Percentiles rank a stretch among this genome's conserved stretches.
Evolutionary conservation across 441 rosid species (phyloP).

Genomic region (Gossypium schwendimanii): DNA sequence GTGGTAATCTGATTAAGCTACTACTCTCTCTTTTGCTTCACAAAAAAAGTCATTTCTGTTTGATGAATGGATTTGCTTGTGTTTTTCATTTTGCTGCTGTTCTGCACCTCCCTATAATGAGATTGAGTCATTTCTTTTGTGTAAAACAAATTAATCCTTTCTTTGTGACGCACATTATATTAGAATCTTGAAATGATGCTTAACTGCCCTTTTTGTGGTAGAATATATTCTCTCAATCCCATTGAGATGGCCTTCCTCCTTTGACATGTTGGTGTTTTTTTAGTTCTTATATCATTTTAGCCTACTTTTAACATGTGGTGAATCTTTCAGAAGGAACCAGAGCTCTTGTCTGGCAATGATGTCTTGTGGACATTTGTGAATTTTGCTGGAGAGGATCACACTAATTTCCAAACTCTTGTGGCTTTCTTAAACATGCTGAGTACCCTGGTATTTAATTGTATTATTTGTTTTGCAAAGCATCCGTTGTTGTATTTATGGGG

Average conservation of each 20-base stretch:
- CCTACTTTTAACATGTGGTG: slow-evolving; percentile 13
- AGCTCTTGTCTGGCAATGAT: slow-evolving; percentile 85
- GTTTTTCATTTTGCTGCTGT: not conserved
- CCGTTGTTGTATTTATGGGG: slow-evolving; percentile 1
- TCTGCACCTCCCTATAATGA: not conserved
- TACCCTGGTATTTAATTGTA: slow-evolving; percentile 66
- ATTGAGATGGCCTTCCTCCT: not conserved
- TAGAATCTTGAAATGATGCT: not conserved
- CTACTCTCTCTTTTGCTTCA: not conserved
- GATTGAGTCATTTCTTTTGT: not conserved
- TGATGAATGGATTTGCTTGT: not conserved
- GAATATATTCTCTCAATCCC: not conserved
- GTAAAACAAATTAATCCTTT: not conserved
- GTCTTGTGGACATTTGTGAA: slow-evolving; percentile 95
- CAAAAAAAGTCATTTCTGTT: not conserved
- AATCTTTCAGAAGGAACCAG: slow-evolving; percentile 76
- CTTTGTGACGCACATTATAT: not conserved
- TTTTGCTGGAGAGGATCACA: slow-evolving; percentile 98
- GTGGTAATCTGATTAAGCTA: slow-evolving; percentile 5
- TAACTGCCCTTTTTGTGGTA: not conserved
- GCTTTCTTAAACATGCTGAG: slow-evolving; percentile 91
- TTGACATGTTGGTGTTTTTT: not conserved
- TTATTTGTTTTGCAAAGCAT: slow-evolving; percentile 15
- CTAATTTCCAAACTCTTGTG: slow-evolving; percentile 86
- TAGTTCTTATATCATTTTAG: not conserved